A percentile compares a stretch with the other conserved stretches of the same genome.
Evolutionary conservation across 2,329 filamentous ascomycete genomes (phyloP).

Genomic region (Ascochyta lentis): DNA sequence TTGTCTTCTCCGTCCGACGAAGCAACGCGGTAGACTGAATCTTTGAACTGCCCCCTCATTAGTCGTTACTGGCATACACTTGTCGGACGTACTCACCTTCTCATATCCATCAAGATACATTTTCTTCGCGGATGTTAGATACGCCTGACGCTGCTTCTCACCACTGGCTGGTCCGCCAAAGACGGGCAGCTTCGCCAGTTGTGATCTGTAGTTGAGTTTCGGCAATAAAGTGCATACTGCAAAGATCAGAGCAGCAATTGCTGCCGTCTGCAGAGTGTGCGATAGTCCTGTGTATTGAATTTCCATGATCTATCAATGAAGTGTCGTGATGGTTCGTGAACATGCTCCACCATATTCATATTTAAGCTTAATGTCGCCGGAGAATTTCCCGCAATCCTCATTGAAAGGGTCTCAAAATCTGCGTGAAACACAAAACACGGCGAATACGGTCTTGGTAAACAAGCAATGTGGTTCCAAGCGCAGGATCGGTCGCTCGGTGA

Average conservation of each 20-base stretch:
- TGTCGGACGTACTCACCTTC: slow-evolving; percentile 23
- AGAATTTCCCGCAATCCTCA: not conserved
- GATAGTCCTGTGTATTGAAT: slow-evolving; percentile 24
- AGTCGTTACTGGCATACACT: slow-evolving; percentile 1
- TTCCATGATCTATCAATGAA: slow-evolving; percentile 23
- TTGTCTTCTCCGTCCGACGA: slow-evolving; percentile 28
- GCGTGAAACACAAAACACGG: slow-evolving; percentile 12
- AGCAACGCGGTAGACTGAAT: slow-evolving; percentile 32
- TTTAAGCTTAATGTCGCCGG: not conserved
- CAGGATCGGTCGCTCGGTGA: not conserved
- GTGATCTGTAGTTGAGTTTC: slow-evolving; percentile 27
- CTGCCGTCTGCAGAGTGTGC: slow-evolving; percentile 33
- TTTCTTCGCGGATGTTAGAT: slow-evolving; percentile 29
- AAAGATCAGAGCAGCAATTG: slow-evolving; percentile 35
- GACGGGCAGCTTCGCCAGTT: slow-evolving; percentile 37
- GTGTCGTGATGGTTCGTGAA: not conserved
- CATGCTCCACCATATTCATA: not conserved
- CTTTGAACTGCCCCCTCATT: slow-evolving; percentile 35
- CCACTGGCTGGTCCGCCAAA: slow-evolving; percentile 15
- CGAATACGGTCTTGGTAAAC: slow-evolving; percentile 17
- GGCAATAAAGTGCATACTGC: slow-evolving; percentile 29
- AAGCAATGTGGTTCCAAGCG: slow-evolving; percentile 16
- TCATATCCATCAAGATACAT: slow-evolving; percentile 39
- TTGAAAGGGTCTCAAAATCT: slow-evolving; percentile 1
- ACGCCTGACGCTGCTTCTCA: slow-evolving; percentile 34